Conservation (phyloP, 2,329 filamentous ascomycete genomes). For the Beauveria medogensis region DNA sequence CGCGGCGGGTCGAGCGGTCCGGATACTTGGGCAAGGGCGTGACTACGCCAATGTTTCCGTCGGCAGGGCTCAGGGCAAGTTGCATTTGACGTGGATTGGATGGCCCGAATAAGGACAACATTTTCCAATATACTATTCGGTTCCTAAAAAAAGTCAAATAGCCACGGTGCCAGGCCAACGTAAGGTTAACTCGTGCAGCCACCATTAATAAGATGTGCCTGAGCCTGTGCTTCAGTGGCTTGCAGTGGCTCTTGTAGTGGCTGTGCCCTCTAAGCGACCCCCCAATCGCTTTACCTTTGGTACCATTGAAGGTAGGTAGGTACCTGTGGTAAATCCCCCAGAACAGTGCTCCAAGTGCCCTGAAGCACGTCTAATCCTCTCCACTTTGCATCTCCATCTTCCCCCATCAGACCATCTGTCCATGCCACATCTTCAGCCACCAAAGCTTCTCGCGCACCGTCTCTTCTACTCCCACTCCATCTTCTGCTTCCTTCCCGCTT, state of each 20-base stretch:
- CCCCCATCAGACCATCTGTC: constrained; percentile 3
- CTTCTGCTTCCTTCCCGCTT: not conserved
- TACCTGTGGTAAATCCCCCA: not conserved
- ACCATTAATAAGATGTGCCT: not conserved
- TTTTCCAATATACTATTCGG: too few relatives aligned
- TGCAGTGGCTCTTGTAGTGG: not conserved
- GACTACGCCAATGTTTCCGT: not conserved
- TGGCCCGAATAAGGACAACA: too few relatives aligned
- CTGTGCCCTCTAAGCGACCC: not conserved
- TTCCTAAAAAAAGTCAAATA: not conserved
- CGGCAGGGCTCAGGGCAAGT: not conserved
- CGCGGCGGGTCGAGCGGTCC: not conserved
- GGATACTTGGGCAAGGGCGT: not conserved
- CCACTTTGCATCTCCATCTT: not conserved
- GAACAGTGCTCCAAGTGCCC: not conserved
- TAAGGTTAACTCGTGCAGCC: not conserved
- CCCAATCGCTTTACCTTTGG: not conserved
- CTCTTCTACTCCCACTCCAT: not conserved
- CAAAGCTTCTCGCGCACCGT: not conserved
- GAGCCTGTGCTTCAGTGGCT: not conserved
- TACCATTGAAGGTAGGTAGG: too few relatives aligned
- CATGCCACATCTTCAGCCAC: constrained; percentile 8
- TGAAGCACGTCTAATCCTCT: not conserved
- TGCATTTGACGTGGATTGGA: not conserved
- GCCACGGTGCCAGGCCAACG: not conserved